phyloP scores from a whole-genome alignment of 805 yeast species.

The Kazachstania bromeliacearum region DNA sequence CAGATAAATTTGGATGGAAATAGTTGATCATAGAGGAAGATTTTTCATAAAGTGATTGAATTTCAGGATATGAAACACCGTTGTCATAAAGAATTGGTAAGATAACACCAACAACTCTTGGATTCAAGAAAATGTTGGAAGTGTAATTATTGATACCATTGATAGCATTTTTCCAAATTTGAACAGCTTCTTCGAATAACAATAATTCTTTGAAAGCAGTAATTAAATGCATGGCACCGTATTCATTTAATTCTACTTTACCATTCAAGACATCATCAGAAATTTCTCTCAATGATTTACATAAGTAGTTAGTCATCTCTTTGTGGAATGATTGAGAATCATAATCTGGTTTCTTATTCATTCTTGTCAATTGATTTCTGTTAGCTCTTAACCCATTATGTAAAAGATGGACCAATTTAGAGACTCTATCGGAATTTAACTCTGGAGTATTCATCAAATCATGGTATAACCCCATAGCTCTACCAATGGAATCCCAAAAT shows the following conservation, averaged over 20 bases:
- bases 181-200: slow-evolving; percentile 53
- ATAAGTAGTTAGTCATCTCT: slow-evolving; percentile 42
- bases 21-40: slow-evolving; percentile 29
- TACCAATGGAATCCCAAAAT: slow-evolving; percentile 45
- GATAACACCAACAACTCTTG: slow-evolving; percentile 58
- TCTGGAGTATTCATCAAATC: slow-evolving; percentile 40
- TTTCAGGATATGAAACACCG: slow-evolving; percentile 54
- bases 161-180: slow-evolving; percentile 53
- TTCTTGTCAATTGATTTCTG: slow-evolving; percentile 43
- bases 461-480: slow-evolving; percentile 42
- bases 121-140: slow-evolving; percentile 41
- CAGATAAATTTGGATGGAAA: slow-evolving; percentile 41
- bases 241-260: slow-evolving; percentile 37
- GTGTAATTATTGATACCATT: slow-evolving; percentile 18
- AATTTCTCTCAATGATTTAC: slow-evolving; percentile 43
- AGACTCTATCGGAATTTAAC: slow-evolving; percentile 37
- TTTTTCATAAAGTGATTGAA: slow-evolving; percentile 45
- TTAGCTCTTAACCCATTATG: slow-evolving; percentile 50
- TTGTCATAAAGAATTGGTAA: slow-evolving; percentile 56
- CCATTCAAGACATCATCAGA: slow-evolving; percentile 41
- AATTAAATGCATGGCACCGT: slow-evolving; percentile 48
- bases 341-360: slow-evolving; percentile 51
- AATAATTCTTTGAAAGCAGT: slow-evolving; percentile 53
- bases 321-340: slow-evolving; percentile 49
- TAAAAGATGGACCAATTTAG: slow-evolving; percentile 41